Percentiles rank a stretch among this genome's conserved stretches.
phyloP scores from a whole-genome alignment of 2,329 filamentous ascomycete species.

The Colletotrichum spaethianum region DNA sequence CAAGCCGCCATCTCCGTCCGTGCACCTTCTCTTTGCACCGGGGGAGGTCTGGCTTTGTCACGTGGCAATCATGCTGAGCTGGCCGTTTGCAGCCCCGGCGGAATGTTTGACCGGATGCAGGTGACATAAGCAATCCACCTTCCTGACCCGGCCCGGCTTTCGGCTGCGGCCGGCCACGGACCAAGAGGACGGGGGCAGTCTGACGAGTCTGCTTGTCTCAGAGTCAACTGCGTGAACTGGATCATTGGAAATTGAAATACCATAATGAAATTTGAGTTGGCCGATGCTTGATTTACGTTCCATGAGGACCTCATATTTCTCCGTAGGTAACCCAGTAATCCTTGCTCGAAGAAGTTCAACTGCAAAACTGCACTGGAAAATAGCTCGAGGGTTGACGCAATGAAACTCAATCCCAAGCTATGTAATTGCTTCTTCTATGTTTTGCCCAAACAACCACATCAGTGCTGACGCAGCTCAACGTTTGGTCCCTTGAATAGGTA shows the following conservation, averaged over 20 bases:
- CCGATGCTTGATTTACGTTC: not conserved
- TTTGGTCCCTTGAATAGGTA: not conserved
- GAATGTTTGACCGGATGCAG: constrained; percentile 34
- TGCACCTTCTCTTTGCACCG: constrained; percentile 2
- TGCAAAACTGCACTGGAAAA: not conserved
- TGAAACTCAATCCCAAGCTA: not conserved
- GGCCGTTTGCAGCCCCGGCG: constrained; percentile 27
- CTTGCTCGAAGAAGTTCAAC: not conserved
- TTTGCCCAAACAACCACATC: not conserved
- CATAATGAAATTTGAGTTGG: not conserved
- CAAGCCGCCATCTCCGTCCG: constrained; percentile 4
- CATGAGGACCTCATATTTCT: not conserved
- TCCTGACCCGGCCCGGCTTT: not conserved
- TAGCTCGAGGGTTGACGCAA: not conserved
- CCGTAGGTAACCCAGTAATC: no score
- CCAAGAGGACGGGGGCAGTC: not conserved
- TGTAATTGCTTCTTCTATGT: not conserved
- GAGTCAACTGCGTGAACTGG: not conserved
- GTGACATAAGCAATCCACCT: constrained; percentile 23
- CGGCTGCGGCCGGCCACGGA: not conserved
- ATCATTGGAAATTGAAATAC: not conserved
- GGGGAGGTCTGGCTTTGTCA: constrained; percentile 4
- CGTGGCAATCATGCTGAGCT: constrained; percentile 34
- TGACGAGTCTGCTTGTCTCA: not conserved
- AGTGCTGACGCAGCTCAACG: not conserved